A percentile compares a stretch with the other conserved stretches of the same genome.
These are phyloP conservation scores for Boechera retrofracta DNA, from an alignment of 345 rosid species.

Conservation along the genomic window DNA sequence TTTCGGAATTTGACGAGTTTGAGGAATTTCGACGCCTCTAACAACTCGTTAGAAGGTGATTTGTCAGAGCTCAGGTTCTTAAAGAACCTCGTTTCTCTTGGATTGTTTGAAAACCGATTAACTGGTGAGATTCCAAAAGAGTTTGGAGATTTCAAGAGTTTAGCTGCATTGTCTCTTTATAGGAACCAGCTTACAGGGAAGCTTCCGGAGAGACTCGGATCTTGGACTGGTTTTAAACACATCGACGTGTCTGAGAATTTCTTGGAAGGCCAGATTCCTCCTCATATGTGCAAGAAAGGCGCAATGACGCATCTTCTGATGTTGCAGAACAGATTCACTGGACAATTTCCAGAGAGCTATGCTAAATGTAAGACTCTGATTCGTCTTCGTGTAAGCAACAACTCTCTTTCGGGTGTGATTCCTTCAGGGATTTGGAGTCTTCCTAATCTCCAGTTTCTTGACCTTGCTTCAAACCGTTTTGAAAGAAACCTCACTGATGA, in stretches of 20 bases:
- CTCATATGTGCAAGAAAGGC: constrained; percentile 82
- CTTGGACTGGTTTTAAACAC: constrained; percentile 51
- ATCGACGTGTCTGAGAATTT: constrained; percentile 83
- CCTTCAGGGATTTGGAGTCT: constrained; percentile 80
- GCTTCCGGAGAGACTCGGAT: constrained; percentile 72
- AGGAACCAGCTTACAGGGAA: constrained; percentile 69
- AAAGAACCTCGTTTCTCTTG: constrained; percentile 59
- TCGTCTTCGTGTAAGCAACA: constrained; percentile 70
- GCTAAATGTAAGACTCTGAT: constrained; percentile 57
- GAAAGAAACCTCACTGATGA: constrained; percentile 61
- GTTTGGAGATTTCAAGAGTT: constrained; percentile 67
- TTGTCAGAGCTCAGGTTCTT: constrained; percentile 59
- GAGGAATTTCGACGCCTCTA: constrained; percentile 64
- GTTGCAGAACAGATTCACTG: constrained; percentile 70
- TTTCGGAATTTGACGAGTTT: constrained; percentile 61
- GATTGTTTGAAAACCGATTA: constrained; percentile 62
- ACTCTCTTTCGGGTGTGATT: constrained; percentile 64
- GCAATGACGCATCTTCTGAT: constrained; percentile 60
- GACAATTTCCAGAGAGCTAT: constrained; percentile 63
- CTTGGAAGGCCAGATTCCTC: constrained; percentile 77
- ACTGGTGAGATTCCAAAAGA: constrained; percentile 73
- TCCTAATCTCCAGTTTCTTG: constrained; percentile 64
- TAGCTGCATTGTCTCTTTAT: constrained; percentile 62
- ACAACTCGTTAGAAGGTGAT: constrained; percentile 66
- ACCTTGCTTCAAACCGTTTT: constrained; percentile 63